Percentiles rank a stretch among this genome's conserved stretches.
Conservation (phyloP, 441 rosid genomes). For the Bocquillonia castaneifolia region DNA sequence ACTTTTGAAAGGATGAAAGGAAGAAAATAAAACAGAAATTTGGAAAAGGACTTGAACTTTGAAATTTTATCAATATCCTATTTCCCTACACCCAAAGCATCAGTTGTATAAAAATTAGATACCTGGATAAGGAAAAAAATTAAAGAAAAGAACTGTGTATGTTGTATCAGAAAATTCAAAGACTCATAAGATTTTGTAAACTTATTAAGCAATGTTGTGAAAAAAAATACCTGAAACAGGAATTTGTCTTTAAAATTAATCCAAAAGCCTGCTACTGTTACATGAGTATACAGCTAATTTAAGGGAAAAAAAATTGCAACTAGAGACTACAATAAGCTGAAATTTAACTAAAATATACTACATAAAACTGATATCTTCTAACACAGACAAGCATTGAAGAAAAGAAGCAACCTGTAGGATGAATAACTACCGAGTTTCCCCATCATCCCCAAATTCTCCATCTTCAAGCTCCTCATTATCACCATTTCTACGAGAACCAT, state of each 20-base stretch:
- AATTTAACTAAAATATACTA: constrained; percentile 11
- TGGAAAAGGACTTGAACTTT: too few relatives aligned
- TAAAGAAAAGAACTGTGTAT: background rate
- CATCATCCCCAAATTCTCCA: constrained; percentile 72
- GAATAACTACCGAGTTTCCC: constrained; percentile 39
- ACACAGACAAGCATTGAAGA: constrained; percentile 15
- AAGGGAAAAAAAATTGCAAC: constrained; percentile 15
- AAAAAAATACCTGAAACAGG: constrained; percentile 2
- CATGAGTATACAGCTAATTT: constrained; percentile 9
- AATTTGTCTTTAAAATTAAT: constrained; percentile 6
- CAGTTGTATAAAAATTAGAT: background rate
- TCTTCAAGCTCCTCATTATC: constrained; percentile 78
- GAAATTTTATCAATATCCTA: background rate
- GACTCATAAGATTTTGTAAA: background rate
- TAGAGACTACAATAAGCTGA: constrained; percentile 3
- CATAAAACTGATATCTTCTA: constrained; percentile 14
- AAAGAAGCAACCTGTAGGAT: constrained; percentile 19
- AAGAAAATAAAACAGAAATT: background rate
- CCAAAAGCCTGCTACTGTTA: constrained; percentile 11
- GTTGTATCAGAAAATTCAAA: background rate
- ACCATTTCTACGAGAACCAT: constrained; percentile 47
- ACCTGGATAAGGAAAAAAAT: background rate
- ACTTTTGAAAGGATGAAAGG: too few relatives aligned
- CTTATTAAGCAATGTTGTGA: background rate
- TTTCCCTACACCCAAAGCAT: background rate